Conservation (phyloP, 2,329 filamentous ascomycete genomes). For the Parafenestella ontariensis region DNA sequence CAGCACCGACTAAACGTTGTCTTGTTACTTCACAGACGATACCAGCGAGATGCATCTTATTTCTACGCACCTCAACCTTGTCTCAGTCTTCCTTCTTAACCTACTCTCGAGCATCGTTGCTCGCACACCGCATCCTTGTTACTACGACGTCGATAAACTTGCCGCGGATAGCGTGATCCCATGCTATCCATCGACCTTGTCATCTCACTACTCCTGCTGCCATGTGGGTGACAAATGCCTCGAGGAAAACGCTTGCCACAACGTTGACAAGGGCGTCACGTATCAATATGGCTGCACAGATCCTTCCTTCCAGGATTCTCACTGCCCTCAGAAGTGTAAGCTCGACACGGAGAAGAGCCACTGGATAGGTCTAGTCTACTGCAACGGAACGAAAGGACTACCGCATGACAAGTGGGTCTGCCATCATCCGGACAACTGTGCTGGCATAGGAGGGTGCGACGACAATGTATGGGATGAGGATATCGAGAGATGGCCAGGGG, state of each 20-base stretch:
- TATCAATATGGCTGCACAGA: constrained; percentile 35
- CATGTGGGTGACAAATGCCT: constrained; percentile 23
- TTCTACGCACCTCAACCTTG: neutral
- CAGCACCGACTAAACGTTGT: neutral
- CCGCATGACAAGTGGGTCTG: constrained; percentile 27
- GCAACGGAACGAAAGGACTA: constrained; percentile 13
- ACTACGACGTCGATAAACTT: constrained; percentile 16
- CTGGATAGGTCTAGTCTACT: constrained; percentile 24
- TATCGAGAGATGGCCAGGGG: neutral
- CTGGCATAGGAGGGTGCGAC: neutral
- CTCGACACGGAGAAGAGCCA: constrained; percentile 15
- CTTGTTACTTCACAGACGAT: neutral
- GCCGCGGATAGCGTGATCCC: constrained; percentile 23
- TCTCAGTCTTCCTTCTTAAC: neutral
- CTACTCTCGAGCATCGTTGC: neutral
- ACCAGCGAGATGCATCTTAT: neutral
- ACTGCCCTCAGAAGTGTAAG: constrained; percentile 27
- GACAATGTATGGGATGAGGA: neutral
- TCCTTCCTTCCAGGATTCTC: constrained; percentile 10
- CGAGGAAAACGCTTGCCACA: constrained; percentile 22
- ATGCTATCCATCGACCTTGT: constrained; percentile 17
- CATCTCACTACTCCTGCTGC: constrained; percentile 21
- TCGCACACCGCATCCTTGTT: constrained; percentile 15
- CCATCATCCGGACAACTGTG: constrained; percentile 28
- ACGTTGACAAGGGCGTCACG: constrained; percentile 11